phyloP scores from a whole-genome alignment of 106 monocot species.

The Acanthochlamys bracteata region DNA sequence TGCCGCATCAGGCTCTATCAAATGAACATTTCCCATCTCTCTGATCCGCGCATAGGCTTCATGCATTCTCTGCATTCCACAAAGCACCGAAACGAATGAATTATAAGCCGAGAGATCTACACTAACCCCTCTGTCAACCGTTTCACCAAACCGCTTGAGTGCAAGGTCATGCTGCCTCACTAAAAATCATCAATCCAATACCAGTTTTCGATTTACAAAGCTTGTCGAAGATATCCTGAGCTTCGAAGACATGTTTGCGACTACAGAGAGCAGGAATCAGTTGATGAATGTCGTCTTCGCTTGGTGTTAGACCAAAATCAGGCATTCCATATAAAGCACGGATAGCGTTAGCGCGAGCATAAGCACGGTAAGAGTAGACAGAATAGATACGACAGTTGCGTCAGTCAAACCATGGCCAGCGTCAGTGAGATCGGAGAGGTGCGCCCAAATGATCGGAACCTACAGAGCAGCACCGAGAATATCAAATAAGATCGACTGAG shows the following conservation, averaged over 20 bases:
- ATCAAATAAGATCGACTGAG: slow-evolving; percentile 34
- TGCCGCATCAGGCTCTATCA: slow-evolving; percentile 44
- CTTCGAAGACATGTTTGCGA: slow-evolving; percentile 34
- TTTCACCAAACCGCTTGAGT: slow-evolving; percentile 64
- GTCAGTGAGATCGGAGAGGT: slow-evolving; percentile 39
- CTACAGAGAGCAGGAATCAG: slow-evolving; percentile 50
- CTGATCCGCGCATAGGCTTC: slow-evolving; percentile 29
- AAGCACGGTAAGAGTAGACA: slow-evolving; percentile 56
- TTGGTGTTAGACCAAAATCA: slow-evolving; percentile 43
- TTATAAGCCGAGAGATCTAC: slow-evolving; percentile 52
- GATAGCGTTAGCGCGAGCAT: slow-evolving; percentile 46
- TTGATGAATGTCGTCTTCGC: slow-evolving; percentile 42
- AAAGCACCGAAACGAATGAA: slow-evolving; percentile 43
- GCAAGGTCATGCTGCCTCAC: slow-evolving; percentile 21
- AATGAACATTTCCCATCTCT: slow-evolving; percentile 34
- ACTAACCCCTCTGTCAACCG: slow-evolving; percentile 21
- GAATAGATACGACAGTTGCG: slow-evolving; percentile 26
- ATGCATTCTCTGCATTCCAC: slow-evolving; percentile 30
- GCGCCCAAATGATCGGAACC: slow-evolving; percentile 65
- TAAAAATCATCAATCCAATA: slow-evolving; percentile 47
- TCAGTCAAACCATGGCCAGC: background rate
- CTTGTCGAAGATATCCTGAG: slow-evolving; percentile 27
- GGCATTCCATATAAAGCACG: slow-evolving; percentile 54
- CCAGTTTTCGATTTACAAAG: background rate
- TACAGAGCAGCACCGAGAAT: slow-evolving; percentile 38